Evolutionary conservation across 768 basidiomycete species (phyloP).

Genomic region (Rhodotorula graminis): DNA sequence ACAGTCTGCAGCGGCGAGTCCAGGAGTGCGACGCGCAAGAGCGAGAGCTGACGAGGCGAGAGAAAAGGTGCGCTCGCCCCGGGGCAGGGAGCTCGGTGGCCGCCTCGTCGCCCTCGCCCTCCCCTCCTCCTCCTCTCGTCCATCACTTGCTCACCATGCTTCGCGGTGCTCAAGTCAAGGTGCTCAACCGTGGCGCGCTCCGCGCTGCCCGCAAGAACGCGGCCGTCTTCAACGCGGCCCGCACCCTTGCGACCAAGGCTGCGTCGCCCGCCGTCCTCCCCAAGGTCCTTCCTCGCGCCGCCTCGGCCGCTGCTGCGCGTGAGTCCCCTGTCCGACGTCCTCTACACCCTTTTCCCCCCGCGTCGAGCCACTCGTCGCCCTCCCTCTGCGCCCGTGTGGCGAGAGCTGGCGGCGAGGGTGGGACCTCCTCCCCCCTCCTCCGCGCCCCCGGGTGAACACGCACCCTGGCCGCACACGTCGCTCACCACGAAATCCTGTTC

Average conservation of each 20-base stretch:
- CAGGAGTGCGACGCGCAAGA: neutral
- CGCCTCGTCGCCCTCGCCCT: neutral
- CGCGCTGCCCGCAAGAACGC: constrained; percentile 36
- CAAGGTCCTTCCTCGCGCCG: constrained; percentile 17
- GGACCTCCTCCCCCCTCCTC: constrained; percentile 5
- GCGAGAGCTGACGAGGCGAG: neutral
- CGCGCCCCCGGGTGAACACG: neutral
- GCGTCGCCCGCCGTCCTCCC: constrained; percentile 25
- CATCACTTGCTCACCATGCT: constrained; percentile 13
- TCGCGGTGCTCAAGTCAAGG: constrained; percentile 34
- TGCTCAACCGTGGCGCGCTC: constrained; percentile 33
- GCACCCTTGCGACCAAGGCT: constrained; percentile 36
- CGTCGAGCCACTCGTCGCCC: neutral
- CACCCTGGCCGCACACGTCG: neutral
- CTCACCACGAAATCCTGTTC: neutral
- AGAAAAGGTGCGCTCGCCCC: neutral
- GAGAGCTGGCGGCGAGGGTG: constrained; percentile 15
- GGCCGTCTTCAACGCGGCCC: constrained; percentile 35
- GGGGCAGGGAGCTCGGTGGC: too few species aligned
- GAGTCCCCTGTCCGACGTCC: neutral
- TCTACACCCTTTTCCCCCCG: neutral
- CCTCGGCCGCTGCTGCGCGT: constrained; percentile 21
- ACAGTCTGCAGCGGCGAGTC: too few species aligned
- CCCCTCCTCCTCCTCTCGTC: neutral
- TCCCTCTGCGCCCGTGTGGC: neutral